These are phyloP conservation scores for Tetrapisispora fleetii DNA, from an alignment of 805 yeast species.

Conservation along the genomic window DNA sequence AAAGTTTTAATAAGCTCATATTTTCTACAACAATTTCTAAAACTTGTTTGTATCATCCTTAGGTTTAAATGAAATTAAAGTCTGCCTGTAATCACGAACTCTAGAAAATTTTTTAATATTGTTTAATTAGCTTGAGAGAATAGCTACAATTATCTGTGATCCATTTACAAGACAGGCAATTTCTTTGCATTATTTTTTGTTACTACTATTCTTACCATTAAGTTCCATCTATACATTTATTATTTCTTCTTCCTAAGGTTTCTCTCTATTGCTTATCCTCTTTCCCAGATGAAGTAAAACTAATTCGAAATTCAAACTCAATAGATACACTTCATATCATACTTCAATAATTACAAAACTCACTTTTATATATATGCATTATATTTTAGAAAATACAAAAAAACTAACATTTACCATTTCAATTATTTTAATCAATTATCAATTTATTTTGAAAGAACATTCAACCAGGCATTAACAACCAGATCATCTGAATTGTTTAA, in stretches of 20 bases:
- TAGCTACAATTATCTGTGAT: not conserved
- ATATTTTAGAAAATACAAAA: too few species aligned
- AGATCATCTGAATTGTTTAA: not conserved
- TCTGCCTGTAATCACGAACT: too few species aligned
- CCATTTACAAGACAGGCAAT: not conserved
- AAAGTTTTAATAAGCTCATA: not conserved
- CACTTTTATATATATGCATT: not conserved
- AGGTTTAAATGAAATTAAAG: not conserved
- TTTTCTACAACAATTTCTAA: not conserved
- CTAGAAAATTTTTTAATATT: too few species aligned
- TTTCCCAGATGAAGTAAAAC: not conserved
- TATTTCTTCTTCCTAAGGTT: too few species aligned
- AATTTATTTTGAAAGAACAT: too few species aligned
- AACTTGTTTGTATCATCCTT: not conserved
- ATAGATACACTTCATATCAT: too few species aligned
- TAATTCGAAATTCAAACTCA: not conserved
- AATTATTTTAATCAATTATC: too few species aligned
- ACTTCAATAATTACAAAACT: not conserved
- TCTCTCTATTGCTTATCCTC: not conserved
- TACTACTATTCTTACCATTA: too few species aligned
- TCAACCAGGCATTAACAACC: not conserved
- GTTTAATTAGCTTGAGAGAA: not conserved
- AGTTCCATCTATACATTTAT: not conserved
- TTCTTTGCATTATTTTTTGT: not conserved
- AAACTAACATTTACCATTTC: too few species aligned